These are phyloP conservation scores for Podila epicladia DNA, from an alignment of 192 early-diverging fungal species.

Conservation along the genomic window DNA sequence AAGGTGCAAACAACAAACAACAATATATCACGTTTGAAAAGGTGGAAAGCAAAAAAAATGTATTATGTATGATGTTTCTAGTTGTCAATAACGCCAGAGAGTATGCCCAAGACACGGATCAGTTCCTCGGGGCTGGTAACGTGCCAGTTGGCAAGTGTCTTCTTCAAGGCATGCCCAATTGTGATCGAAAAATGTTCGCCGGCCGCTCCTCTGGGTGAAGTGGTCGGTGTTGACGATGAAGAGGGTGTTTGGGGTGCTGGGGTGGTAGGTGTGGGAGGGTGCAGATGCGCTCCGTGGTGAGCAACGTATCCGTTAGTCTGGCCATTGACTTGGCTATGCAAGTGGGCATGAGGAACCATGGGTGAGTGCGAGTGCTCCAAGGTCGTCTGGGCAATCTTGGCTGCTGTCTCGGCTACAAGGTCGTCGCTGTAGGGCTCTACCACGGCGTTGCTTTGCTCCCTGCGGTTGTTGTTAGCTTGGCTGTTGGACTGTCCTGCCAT, in stretches of 20 bases:
- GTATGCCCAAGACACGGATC: conserved; percentile 56
- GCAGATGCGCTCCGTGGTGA: neutral
- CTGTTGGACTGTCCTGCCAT: conserved; percentile 51
- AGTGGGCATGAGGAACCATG: neutral
- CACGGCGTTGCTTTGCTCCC: neutral
- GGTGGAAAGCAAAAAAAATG: neutral
- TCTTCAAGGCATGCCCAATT: conserved; percentile 87
- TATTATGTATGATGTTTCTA: neutral
- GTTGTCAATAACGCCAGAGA: conserved; percentile 22
- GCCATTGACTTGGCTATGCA: neutral
- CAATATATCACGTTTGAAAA: too few relatives aligned
- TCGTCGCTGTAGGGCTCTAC: conserved; percentile 31
- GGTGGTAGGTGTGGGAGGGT: neutral
- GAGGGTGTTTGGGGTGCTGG: neutral
- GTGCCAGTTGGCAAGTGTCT: conserved; percentile 89
- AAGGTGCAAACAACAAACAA: too few relatives aligned
- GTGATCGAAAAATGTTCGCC: conserved; percentile 59
- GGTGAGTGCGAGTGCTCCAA: conserved; percentile 20
- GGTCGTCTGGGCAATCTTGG: conserved; percentile 26
- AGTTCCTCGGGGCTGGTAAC: conserved; percentile 73
- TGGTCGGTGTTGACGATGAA: neutral
- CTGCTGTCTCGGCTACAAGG: conserved; percentile 32
- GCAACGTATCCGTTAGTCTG: neutral
- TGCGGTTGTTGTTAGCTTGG: conserved; percentile 7
- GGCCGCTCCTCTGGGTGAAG: neutral